Evolutionary conservation across 2,329 filamentous ascomycete genomes (phyloP).

Genomic region (Cryphonectria naterciae): DNA sequence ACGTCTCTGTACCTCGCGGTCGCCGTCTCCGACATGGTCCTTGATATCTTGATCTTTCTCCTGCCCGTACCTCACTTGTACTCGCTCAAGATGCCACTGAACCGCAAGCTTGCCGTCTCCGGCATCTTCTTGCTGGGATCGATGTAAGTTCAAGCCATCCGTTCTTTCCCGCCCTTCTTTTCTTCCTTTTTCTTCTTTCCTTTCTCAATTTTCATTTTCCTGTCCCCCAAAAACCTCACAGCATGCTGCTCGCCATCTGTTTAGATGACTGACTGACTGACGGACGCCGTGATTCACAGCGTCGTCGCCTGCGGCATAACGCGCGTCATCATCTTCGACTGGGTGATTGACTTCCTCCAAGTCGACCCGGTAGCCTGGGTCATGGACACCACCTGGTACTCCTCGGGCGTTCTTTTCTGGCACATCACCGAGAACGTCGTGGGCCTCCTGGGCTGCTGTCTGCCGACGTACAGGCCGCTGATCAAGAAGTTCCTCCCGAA

Average conservation of each 20-base stretch:
- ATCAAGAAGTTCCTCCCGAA: slow-evolving; percentile 3
- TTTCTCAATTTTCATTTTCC: too few species aligned
- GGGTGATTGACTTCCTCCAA: background rate
- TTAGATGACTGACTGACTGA: background rate
- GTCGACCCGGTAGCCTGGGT: slow-evolving; percentile 6
- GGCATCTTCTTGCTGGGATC: slow-evolving; percentile 19
- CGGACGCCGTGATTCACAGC: background rate
- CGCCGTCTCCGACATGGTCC: slow-evolving; percentile 49
- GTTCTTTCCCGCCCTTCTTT: too few species aligned
- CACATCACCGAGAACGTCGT: slow-evolving; percentile 26
- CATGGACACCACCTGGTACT: slow-evolving; percentile 14
- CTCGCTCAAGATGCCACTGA: slow-evolving; percentile 10
- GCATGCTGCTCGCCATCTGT: background rate
- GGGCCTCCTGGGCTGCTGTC: slow-evolving; percentile 29
- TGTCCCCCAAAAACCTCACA: background rate
- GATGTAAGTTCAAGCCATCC: background rate
- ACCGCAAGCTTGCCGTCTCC: slow-evolving; percentile 16
- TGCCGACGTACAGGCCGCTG: slow-evolving; percentile 18
- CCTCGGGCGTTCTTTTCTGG: slow-evolving; percentile 9
- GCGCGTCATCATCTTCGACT: slow-evolving; percentile 9
- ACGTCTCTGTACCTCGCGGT: slow-evolving; percentile 47
- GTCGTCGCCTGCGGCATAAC: slow-evolving; percentile 12
- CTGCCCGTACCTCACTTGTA: slow-evolving; percentile 16
- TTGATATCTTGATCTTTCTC: slow-evolving; percentile 20
- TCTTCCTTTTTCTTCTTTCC: too few species aligned